Evolutionary conservation across 345 rosid genomes (phyloP).

Genomic region (Arabis alpina): DNA sequence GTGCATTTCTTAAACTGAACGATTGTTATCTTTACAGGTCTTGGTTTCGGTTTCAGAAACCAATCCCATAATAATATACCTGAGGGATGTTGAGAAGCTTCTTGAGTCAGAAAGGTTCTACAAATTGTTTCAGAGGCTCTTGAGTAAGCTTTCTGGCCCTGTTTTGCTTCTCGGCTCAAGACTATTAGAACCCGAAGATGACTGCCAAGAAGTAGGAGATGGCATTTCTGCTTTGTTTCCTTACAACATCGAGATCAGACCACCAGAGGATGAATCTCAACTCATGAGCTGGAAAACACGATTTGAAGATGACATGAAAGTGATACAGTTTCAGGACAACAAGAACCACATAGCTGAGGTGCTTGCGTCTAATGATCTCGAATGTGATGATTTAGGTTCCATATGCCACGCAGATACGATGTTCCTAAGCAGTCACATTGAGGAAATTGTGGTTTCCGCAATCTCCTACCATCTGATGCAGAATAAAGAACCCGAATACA

Average conservation of each 20-base stretch:
- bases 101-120: constrained; percentile 77
- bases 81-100: constrained; percentile 85
- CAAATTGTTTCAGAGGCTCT: constrained; percentile 65
- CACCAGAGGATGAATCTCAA: constrained; percentile 83
- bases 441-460: constrained; percentile 92
- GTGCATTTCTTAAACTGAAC: neutral
- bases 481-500: constrained; percentile 81
- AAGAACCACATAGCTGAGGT: constrained; percentile 93
- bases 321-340: constrained; percentile 84
- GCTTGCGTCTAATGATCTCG: constrained; percentile 86
- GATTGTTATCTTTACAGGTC: constrained; percentile 51
- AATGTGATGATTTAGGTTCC: constrained; percentile 85
- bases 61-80: constrained; percentile 70
- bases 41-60: constrained; percentile 76
- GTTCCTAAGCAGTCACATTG: constrained; percentile 73
- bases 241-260: constrained; percentile 75
- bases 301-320: constrained; percentile 91
- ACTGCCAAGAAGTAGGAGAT: constrained; percentile 69
- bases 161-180: constrained; percentile 86
- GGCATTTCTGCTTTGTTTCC: constrained; percentile 71
- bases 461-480: constrained; percentile 87
- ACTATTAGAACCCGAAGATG: constrained; percentile 71
- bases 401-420: constrained; percentile 83
- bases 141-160: constrained; percentile 76
- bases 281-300: constrained; percentile 83